Evolutionary conservation across 1,284 basidiomycete genomes (phyloP), one percentile per base, ranked within the genome.

Genomic region (Naganishia cerealis): DNA sequence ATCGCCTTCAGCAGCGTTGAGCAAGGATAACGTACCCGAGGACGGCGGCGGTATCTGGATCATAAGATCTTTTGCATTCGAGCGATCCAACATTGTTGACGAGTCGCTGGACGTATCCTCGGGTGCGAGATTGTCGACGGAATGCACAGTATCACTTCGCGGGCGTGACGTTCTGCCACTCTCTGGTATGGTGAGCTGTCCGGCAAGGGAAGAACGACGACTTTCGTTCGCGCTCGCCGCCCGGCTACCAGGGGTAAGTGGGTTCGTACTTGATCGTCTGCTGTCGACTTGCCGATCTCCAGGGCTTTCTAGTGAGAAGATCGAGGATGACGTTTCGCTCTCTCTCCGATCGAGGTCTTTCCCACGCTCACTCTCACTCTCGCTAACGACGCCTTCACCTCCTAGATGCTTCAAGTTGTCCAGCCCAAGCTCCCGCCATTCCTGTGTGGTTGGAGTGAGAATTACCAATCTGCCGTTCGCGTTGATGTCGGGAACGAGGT

Each of bases 401-500:
- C 66, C 70, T 6, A 71, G 26, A 52, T 57, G 56, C 40, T 63
- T 52, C n/a, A 71, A 29, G 16, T 57, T 46, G 24, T 71, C 70
- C 2, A 71, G 55, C 15, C 70, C 70, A 26, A 81, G 66, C 43
- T 79, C 80, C 13, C 74, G 74, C 80, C 81, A 82, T 66, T 80
- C 80, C 56, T 81, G 78, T 0, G 81, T 82, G 6, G 81, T 82
- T 18, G 81, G 81, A 3, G 81, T 82, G 12, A 82, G 74, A n/a
- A 81, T 77, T 40, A 82, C 79, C 67, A 78, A 48, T 43, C 67
- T 46, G 1, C 67, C 63, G 43, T 70, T 79, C 2, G 77, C 79
- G 4, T 78, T 80, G 12, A 79, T 61, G 2, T 76, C 73, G 1
- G 72, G 72, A 0, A 74, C 71, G 42, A 57, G 29, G 21, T 70